Base-by-base conservation (phyloP, 2,329 filamentous ascomycete species). In the Fusarium xylarioides region DNA sequence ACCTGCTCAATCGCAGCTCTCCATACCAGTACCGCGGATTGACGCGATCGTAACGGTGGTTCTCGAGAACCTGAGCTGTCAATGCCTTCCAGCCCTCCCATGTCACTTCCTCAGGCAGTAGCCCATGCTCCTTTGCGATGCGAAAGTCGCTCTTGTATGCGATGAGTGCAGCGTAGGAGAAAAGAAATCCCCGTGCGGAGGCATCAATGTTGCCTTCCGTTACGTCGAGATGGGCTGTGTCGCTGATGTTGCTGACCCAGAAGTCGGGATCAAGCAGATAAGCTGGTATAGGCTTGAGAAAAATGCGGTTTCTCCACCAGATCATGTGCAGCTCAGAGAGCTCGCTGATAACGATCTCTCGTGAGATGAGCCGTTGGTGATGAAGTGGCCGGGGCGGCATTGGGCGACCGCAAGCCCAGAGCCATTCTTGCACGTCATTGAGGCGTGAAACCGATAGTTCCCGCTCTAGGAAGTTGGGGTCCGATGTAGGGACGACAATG, bases 1-100 rank as follows among this genome's bases (percentile, higher is more conserved):
- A 77, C 0, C 82, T 80, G 59, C 79, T 76, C 21, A 84, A 69
- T 8, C 83, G 80, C 18, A 86, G 81, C 76, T 86, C 84, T 23
- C 82, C 84, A 59, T 82, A 83, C 50, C 75, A 57, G 67, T 83
- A 86, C 4, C 83, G 83, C 42, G 47, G 65, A 63, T 85, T 76
- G 38, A 84, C 73, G 4, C 74, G 50, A n/a, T 58, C 56, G 9
- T 80, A 73, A 37, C 84, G 80, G 54, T 78, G 73, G 38, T 76
- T 68, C 21, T 73, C 69, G 8, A 74, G 59, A 16, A 86, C 70
- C 35, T 76, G 56, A 14, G 74, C 63, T 3, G 73, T 44, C 5
- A 78, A 46, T 11, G 34, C 32, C 26, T 79, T 81, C 85, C 85
- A 86, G 16, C 50, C 57, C 10, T 60, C 54, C 85, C 84, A 86